Conservation (phyloP, 148 eudicot genomes). For the Linanthus parryae region DNA sequence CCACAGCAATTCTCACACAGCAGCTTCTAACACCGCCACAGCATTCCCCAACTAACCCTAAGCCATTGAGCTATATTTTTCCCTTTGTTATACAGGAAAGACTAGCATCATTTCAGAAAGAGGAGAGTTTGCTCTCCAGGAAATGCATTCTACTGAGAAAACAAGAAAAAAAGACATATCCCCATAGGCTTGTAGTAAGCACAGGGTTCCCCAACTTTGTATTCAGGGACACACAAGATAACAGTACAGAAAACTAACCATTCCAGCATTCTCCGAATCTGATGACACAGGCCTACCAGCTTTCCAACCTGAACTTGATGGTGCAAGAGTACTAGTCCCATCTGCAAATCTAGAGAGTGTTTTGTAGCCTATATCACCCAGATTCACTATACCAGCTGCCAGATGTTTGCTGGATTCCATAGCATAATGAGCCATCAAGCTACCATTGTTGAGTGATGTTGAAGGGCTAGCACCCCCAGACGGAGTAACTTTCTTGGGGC, state of each 20-base stretch:
- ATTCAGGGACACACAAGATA: not conserved
- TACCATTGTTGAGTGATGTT: slow-evolving; percentile 25
- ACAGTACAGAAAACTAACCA: slow-evolving; percentile 25
- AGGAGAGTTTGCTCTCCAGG: too few species aligned
- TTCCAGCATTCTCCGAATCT: slow-evolving; percentile 37
- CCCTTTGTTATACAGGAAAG: too few species aligned
- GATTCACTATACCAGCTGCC: slow-evolving; percentile 35
- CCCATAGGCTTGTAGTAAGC: too few species aligned
- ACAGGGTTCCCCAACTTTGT: not conserved
- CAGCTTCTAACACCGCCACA: too few species aligned
- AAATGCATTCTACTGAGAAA: too few species aligned
- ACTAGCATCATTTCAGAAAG: too few species aligned
- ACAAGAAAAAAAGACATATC: too few species aligned
- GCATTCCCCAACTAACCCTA: too few species aligned
- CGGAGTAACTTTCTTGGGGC: slow-evolving; percentile 32
- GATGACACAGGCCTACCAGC: slow-evolving; percentile 20
- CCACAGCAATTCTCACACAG: too few species aligned
- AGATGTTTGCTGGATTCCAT: slow-evolving; percentile 40
- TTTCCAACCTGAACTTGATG: slow-evolving; percentile 26
- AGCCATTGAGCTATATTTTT: too few species aligned
- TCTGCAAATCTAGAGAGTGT: slow-evolving; percentile 30
- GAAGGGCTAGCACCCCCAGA: slow-evolving; percentile 31
- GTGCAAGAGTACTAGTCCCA: slow-evolving; percentile 18
- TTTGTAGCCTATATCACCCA: slow-evolving; percentile 40
- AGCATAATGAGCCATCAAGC: slow-evolving; percentile 35